phyloP scores from a whole-genome alignment of 2,329 filamentous ascomycete genomes.

The Didymella arachidicola region DNA sequence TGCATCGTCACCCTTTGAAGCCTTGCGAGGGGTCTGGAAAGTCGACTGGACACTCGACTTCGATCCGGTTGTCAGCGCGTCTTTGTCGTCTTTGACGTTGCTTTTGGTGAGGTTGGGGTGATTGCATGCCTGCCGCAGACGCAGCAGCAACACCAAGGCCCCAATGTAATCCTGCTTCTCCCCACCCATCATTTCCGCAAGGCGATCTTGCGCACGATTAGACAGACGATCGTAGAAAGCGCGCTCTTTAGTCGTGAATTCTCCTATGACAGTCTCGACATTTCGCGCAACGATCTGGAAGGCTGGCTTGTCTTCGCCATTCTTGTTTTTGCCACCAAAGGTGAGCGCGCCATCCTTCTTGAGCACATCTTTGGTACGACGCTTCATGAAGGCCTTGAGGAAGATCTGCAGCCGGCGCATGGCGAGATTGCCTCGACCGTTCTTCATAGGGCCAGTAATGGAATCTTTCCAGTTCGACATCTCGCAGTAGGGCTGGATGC shows the following conservation, averaged over 20 bases:
- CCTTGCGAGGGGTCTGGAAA: conserved; percentile 49
- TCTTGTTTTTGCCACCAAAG: conserved; percentile 72
- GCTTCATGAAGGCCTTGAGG: conserved; percentile 95
- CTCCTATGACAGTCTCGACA: conserved; percentile 78
- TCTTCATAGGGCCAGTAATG: conserved; percentile 89
- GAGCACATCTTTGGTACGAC: conserved; percentile 96
- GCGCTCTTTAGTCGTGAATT: conserved; percentile 81
- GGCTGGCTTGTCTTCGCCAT: conserved; percentile 65
- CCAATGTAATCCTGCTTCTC: conserved; percentile 88
- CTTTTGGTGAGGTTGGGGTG: conserved; percentile 87
- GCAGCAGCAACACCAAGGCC: conserved; percentile 88
- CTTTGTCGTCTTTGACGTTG: conserved; percentile 86
- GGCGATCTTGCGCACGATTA: conserved; percentile 81
- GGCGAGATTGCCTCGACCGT: conserved; percentile 85
- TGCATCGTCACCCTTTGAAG: conserved; percentile 67
- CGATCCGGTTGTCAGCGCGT: conserved; percentile 74
- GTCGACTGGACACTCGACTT: conserved; percentile 51
- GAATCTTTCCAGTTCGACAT: conserved; percentile 87
- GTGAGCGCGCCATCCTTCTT: conserved; percentile 85
- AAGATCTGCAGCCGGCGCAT: conserved; percentile 86
- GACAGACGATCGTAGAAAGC: conserved; percentile 87
- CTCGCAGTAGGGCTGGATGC: conserved; percentile 90
- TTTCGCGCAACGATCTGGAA: conserved; percentile 95
- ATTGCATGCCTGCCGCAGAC: conserved; percentile 92
- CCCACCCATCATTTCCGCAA: conserved; percentile 86